phyloP scores from a whole-genome alignment of 176 grass and related monocot genomes.

The Eleusine indica region DNA sequence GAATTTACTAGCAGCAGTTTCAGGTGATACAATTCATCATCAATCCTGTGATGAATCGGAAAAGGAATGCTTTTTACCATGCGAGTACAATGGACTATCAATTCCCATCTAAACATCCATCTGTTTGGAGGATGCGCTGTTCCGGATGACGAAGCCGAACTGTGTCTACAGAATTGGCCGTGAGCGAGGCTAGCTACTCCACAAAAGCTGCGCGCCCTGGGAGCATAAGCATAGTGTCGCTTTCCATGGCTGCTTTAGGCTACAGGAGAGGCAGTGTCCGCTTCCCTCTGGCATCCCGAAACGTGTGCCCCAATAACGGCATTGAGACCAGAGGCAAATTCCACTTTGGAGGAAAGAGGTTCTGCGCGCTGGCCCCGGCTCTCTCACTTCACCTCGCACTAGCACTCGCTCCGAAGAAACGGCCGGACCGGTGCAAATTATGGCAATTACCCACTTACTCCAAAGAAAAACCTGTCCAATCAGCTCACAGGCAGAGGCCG shows the following conservation, averaged over 20 bases:
- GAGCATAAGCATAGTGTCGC: constrained; percentile 32
- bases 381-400: constrained; percentile 27
- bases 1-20: background rate
- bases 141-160: background rate
- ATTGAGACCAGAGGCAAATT: constrained; percentile 48
- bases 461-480: constrained; percentile 10
- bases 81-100: background rate
- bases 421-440: background rate
- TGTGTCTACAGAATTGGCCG: constrained; percentile 28
- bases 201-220: constrained; percentile 19
- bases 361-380: constrained; percentile 2
- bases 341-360: constrained; percentile 42
- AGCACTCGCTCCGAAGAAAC: constrained; percentile 13
- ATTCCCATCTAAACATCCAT: constrained; percentile 1
- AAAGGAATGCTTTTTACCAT: background rate
- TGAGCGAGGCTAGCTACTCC: background rate
- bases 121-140: background rate
- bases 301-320: constrained; percentile 71
- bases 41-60: background rate
- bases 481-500: constrained; percentile 1
- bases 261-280: constrained; percentile 51
- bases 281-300: constrained; percentile 57
- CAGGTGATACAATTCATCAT: background rate
- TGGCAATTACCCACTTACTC: constrained; percentile 28
- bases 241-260: constrained; percentile 49